Base-by-base conservation (phyloP, 768 basidiomycete genomes). In the Russula emetica region DNA sequence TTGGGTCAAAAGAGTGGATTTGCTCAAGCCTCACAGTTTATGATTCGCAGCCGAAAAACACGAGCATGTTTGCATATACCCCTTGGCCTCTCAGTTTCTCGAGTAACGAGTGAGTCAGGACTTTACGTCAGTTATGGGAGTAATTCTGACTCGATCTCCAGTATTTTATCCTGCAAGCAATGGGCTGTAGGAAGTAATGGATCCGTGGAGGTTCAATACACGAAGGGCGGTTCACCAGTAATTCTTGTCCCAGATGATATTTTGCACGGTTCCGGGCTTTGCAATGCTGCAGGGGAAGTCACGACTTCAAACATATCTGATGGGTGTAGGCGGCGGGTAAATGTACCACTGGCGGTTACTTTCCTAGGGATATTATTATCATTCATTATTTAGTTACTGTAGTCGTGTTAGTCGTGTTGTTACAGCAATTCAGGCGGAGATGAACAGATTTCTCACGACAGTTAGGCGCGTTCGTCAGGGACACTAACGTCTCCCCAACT, bases 101-200 rank as follows among this genome's bases (percentile, higher is more conserved):
- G 6, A 77, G 81, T 36, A 80, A 80, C 34, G 83, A 89, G 87
- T 87, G 68, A 61, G 84, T 74, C 54, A 2, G 38, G n/a, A 24
- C n/a, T 55, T n/a, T 40, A 45, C 38, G 10, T 28, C 20, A 42
- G 9, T 36, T 10, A 26, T 54, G 16, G 16, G 42, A 47, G 9
- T 13, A 14, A 32, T 38, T 30, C 47, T 67, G 42, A 68, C 64
- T 34, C 56, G n/a, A 62, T 38, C 22, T 44, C 13, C 64, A 88
- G 87, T 67, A 76, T 90, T 58, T 70, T 90, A 24, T 82, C 82
- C 3, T 92, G 90, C 72, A 72, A 74, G 42, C 85, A 88, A 72
- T 86, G 83, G 78, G 82, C 79, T 22, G 83, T 89, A 9, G 90
- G 87, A 32, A 83, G 87, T 47, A 77, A 79, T 52, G 86, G 87